Conservation (phyloP, 2,329 filamentous ascomycete species). For the Tolypocladium nubicola region DNA sequence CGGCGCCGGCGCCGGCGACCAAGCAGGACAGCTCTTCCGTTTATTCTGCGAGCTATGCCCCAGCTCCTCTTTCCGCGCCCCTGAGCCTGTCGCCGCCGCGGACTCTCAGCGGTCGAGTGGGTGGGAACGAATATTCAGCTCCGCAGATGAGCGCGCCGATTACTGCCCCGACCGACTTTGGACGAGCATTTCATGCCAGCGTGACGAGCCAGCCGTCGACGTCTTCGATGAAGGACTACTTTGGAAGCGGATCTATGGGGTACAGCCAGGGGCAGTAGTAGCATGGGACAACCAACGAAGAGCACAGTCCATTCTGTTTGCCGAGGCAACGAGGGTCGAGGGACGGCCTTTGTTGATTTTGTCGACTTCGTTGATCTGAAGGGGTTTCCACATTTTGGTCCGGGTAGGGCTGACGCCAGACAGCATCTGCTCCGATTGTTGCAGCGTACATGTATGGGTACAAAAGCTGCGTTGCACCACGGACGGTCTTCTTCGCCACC, state of each 20-base stretch:
- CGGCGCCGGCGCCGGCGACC: conserved; percentile 20
- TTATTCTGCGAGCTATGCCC: conserved; percentile 40
- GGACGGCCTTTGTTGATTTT: background rate
- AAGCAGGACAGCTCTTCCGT: conserved; percentile 29
- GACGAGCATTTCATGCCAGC: conserved; percentile 33
- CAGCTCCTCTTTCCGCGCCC: conserved; percentile 42
- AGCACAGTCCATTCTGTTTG: background rate
- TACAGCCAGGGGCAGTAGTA: conserved; percentile 6
- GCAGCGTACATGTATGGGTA: background rate
- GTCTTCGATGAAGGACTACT: conserved; percentile 35
- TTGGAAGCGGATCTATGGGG: conserved; percentile 22
- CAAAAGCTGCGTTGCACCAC: background rate
- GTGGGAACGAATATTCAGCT: conserved; percentile 36
- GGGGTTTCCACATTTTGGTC: background rate
- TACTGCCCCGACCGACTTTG: conserved; percentile 40
- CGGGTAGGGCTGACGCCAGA: background rate
- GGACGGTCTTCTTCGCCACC: background rate
- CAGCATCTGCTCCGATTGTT: background rate
- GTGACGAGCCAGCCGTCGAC: conserved; percentile 24
- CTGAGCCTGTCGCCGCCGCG: conserved; percentile 33
- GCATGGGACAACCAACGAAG: background rate
- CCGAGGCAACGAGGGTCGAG: background rate
- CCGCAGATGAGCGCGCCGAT: conserved; percentile 46
- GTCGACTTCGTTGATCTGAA: background rate
- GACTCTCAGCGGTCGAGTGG: conserved; percentile 15